Evolutionary conservation across 1,284 basidiomycete species (phyloP), one percentile per base, ranked within the genome.

Genomic region (Cutaneotrichosporon curvatum): DNA sequence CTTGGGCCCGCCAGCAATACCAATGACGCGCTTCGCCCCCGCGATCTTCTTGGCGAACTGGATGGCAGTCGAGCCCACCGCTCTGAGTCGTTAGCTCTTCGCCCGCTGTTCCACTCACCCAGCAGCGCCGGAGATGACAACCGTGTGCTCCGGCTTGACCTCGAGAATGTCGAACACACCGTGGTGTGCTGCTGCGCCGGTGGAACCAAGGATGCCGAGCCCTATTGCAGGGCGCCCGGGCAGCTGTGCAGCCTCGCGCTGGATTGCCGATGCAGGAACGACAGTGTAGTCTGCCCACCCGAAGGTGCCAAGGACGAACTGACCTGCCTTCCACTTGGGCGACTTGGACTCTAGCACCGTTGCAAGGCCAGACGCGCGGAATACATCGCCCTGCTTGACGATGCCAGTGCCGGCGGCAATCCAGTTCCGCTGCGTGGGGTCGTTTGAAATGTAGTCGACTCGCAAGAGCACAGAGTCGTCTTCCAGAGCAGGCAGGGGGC

Each of bases 1-100:
- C 37, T 72, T 71, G n/a, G 64, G 58, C 4, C 72, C 72, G 28
- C 76, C 75, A 0, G 75, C 75, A 37, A 76, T 72, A 23, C 73
- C 75, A 48, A 77, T 61, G 44, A 77, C 74, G 30, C 67, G 67
- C 43, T 60, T 59, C 53, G 72, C 72, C 3, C 72, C 73, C 23
- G 69, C 55, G 39, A 75, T 55, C 19, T 70, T 57, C 49, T 71
- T 70, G 34, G 67, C 67, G 45, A 68, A 53, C 52, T 71, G 67
- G 19, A 70, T 50, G 18, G 58, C 48, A 33, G 59, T 47, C 19
- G 60, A 60, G 6, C 68, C 63, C 23, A 65, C 61, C 2, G 63
- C 58, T 22, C 62, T 65, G 42, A 7, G 22, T 16, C 14, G 6
- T 19, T 15, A 31, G 5, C n/a, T 21, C 18, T 2, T n/a, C n/a